These are phyloP conservation scores for Tricholoma sp. DNA, from an alignment of 768 basidiomycete species.

Conservation along the genomic window DNA sequence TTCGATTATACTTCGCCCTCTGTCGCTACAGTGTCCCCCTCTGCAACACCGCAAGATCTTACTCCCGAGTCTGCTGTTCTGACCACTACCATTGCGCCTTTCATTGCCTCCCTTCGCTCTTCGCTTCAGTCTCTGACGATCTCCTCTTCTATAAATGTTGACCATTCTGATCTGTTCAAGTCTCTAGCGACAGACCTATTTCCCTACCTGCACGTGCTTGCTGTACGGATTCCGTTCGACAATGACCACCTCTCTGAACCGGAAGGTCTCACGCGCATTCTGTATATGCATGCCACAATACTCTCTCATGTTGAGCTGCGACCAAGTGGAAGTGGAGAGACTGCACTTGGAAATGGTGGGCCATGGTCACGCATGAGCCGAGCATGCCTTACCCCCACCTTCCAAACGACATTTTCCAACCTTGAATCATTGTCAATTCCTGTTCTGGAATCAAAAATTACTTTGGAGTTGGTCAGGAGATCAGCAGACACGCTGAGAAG, in stretches of 20 bases:
- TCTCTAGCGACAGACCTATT: constrained; percentile 18
- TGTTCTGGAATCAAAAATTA: constrained; percentile 12
- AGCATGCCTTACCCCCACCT: background rate
- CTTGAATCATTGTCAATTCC: constrained; percentile 22
- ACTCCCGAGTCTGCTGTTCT: constrained; percentile 12
- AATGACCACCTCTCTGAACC: constrained; percentile 19
- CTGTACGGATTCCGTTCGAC: constrained; percentile 18
- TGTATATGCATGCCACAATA: constrained; percentile 14
- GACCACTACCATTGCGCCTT: constrained; percentile 22
- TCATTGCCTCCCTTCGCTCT: constrained; percentile 22
- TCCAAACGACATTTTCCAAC: background rate
- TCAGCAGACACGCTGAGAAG: constrained; percentile 20
- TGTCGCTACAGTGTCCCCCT: background rate
- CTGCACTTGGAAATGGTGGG: background rate
- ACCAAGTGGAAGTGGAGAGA: constrained; percentile 3
- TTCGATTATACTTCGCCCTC: constrained; percentile 24
- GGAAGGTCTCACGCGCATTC: constrained; percentile 15
- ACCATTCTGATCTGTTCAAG: constrained; percentile 29
- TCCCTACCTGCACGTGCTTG: constrained; percentile 19
- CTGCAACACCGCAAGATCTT: background rate
- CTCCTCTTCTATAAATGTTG: constrained; percentile 24
- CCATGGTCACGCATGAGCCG: constrained; percentile 5
- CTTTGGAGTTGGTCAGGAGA: constrained; percentile 18
- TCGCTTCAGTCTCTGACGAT: constrained; percentile 27
- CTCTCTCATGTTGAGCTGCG: constrained; percentile 20